Percentiles rank a stretch among this genome's conserved stretches.
Conservation (phyloP, 495 filamentous ascomycete genomes). For the Amniculicola lignicola region DNA sequence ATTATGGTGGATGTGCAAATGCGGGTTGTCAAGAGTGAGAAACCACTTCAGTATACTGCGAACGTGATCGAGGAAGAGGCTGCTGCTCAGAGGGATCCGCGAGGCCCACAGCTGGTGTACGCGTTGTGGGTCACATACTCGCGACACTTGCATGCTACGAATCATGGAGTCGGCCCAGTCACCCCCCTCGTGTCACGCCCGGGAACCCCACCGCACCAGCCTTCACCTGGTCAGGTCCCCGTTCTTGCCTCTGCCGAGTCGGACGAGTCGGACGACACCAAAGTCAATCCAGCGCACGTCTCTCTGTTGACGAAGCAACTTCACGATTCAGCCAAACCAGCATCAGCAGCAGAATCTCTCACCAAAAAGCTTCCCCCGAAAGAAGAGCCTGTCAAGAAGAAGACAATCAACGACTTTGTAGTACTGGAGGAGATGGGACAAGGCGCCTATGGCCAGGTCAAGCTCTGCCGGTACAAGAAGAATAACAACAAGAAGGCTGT, state of each 20-base stretch:
- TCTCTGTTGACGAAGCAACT: conserved; percentile 73
- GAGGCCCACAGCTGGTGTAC: conserved; percentile 71
- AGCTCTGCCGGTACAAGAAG: conserved; percentile 85
- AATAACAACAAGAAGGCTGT: conserved; percentile 76
- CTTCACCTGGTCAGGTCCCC: conserved; percentile 70
- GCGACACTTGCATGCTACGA: conserved; percentile 76
- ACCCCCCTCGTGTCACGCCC: conserved; percentile 58
- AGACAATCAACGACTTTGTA: conserved; percentile 82
- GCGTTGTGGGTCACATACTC: conserved; percentile 98
- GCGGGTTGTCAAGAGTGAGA: conserved; percentile 89
- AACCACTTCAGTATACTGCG: conserved; percentile 46
- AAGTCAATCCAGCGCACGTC: conserved; percentile 32
- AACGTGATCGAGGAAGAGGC: conserved; percentile 49
- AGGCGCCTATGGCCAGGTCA: conserved; percentile 96
- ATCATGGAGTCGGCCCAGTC: conserved; percentile 53
- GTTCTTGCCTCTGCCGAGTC: conserved; percentile 35
- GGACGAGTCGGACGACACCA: conserved; percentile 5
- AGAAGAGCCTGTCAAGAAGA: conserved; percentile 51
- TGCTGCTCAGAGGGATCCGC: conserved; percentile 42
- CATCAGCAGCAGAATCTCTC: conserved; percentile 4
- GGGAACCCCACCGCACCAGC: conserved; percentile 66
- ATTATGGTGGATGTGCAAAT: conserved; percentile 93
- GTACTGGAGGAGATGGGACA: conserved; percentile 98
- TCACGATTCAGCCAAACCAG: conserved; percentile 53
- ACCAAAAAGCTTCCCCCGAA: conserved; percentile 51